Percentiles rank a stretch among this genome's conserved stretches.
Conservation (phyloP, 192 early-diverging fungal genomes). For the Umbelopsis sp. region DNA sequence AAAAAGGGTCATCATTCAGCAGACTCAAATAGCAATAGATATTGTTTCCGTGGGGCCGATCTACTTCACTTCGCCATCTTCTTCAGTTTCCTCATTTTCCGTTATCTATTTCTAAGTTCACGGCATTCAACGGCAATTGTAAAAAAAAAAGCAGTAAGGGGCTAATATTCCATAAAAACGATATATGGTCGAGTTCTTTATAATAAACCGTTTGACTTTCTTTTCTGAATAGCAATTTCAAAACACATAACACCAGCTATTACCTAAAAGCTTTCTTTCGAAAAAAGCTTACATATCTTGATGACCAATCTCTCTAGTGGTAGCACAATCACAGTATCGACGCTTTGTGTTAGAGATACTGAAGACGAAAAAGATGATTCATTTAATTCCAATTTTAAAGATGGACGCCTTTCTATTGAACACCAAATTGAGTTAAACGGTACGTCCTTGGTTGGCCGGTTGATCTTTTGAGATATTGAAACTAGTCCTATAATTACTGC, state of each 20-base stretch:
- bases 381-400: conserved; percentile 12
- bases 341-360: not conserved
- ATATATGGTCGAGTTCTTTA: too few relatives aligned
- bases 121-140: too few relatives aligned
- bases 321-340: not conserved
- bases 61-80: too few relatives aligned
- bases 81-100: too few relatives aligned
- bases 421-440: conserved; percentile 67
- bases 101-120: too few relatives aligned
- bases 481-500: not conserved
- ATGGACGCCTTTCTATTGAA: conserved; percentile 66
- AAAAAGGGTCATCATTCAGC: not conserved
- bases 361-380: not conserved
- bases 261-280: too few relatives aligned
- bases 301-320: not conserved
- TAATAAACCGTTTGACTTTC: too few relatives aligned
- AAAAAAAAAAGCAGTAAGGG: too few relatives aligned
- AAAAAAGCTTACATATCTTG: not conserved
- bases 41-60: not conserved
- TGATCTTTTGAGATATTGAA: not conserved
- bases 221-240: too few relatives aligned
- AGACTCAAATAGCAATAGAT: not conserved
- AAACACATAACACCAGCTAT: too few relatives aligned
- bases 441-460: conserved; percentile 2
- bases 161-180: too few relatives aligned